Evolutionary conservation across 176 grass and related monocot genomes (phyloP).

Genomic region (Cenchrus purpureus): DNA sequence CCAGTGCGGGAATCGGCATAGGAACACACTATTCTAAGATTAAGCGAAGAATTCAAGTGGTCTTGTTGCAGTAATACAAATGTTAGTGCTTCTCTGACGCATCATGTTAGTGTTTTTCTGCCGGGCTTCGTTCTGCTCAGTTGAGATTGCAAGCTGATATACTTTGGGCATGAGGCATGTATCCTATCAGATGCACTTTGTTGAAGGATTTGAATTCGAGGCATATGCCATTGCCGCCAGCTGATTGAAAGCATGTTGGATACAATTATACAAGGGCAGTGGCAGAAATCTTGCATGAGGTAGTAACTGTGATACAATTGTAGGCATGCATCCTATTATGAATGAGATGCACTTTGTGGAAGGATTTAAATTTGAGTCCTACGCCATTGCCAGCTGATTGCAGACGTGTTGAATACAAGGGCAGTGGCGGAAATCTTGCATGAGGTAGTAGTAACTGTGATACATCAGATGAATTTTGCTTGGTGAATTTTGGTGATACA

Average conservation of each 20-base stretch:
- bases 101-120: not conserved
- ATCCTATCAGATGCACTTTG: not conserved
- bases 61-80: not conserved
- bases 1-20: not conserved
- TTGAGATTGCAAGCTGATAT: not conserved
- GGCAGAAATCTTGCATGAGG: not conserved
- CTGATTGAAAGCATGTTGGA: not conserved
- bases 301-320: not conserved
- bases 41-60: not conserved
- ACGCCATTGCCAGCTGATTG: not conserved
- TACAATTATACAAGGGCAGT: not conserved
- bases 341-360: not conserved
- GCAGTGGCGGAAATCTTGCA: too few species aligned
- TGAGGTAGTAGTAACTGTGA: too few species aligned
- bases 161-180: not conserved
- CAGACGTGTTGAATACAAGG: too few species aligned
- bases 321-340: not conserved
- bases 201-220: constrained; percentile 10
- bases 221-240: not conserved
- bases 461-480: too few species aligned
- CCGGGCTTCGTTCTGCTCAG: not conserved
- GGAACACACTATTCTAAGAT: not conserved
- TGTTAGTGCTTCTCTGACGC: not conserved
- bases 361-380: not conserved
- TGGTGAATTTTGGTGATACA: too few species aligned